Evolutionary conservation across 768 basidiomycete genomes (phyloP), one percentile per base, ranked within the genome.

Genomic region (Mrakia gelida): DNA sequence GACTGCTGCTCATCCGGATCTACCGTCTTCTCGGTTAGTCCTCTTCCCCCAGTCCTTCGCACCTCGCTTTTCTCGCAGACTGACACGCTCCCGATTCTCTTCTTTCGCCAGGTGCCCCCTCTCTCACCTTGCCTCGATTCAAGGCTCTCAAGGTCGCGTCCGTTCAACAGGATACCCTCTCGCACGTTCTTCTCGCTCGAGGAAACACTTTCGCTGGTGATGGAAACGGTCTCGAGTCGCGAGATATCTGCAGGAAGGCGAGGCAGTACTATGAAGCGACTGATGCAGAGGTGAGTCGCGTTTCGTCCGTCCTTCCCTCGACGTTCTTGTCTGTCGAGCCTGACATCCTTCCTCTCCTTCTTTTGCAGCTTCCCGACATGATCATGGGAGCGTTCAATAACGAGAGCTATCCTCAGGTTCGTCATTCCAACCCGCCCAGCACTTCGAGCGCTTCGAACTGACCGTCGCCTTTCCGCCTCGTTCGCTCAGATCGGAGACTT

Each of bases 151-250:
- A 90, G 79, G 86, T 92, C 79, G 94, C 94, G 83, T 91, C 93
- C 81, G 88, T 95, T 32, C 94, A 96, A 83, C 88, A 91, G 77
- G 95, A 97, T 81, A 96, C 95, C 0, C 86, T 97, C 11, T 93
- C 92, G 1, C 92, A 96, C 82, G 88, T 93, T 75, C 84, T 94
- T 73, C 88, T 94, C 61, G 89, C 92, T 28, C 89, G 94, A 30
- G 88, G 91, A 16, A 89, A 90, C 30, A 92, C 90, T 0, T 95
- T 93, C 34, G 65, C 56, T 0, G 67, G 34, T 0, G 77, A 65
- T 18, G 65, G 41, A 15, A 54, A 41, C 8, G 75, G 45, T 5
- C 11, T n/a, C 8, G 75, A 52, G 15, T 21, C 49, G 26, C 34
- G 30, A 63, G 63, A 65, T 3, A 28, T 67, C 28, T 54, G 30